These are phyloP conservation scores for Fusarium beomiforme DNA, from an alignment of 2,329 filamentous ascomycete genomes.

Conservation along the genomic window DNA sequence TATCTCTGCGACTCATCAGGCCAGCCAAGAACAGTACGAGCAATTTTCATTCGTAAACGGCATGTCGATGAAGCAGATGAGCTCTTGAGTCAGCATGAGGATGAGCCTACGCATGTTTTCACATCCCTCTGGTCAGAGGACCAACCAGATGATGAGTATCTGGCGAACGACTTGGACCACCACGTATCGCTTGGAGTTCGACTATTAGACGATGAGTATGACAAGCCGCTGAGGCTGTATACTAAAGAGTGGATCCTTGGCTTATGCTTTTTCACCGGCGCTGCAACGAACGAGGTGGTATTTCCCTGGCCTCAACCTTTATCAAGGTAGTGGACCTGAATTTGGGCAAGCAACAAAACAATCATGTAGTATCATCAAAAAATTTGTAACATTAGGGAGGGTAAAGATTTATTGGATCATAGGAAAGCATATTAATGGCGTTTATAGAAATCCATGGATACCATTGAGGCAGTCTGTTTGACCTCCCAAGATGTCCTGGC, in stretches of 20 bases:
- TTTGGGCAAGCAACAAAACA: rapidly evolving
- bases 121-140: slow-evolving; percentile 32
- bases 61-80: not conserved
- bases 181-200: slow-evolving; percentile 38
- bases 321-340: rapidly evolving
- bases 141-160: slow-evolving; percentile 14
- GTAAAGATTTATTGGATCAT: not conserved
- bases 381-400: rapidly evolving
- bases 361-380: not conserved
- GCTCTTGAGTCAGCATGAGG: not conserved
- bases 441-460: too few relatives aligned
- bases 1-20: slow-evolving; percentile 13
- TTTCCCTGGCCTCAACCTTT: slow-evolving; percentile 38
- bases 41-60: slow-evolving; percentile 16
- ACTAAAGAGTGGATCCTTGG: slow-evolving; percentile 36
- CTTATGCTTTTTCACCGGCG: slow-evolving; percentile 36
- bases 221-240: slow-evolving; percentile 20
- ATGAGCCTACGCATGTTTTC: slow-evolving; percentile 5
- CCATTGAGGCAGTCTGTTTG: not conserved
- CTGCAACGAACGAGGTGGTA: slow-evolving; percentile 14
- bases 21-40: not conserved
- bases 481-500: not conserved
- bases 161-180: slow-evolving; percentile 33
- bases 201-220: rapidly evolving
- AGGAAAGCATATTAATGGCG: not conserved